phyloP scores from a whole-genome alignment of 1,139 yeast genomes.

The Nakaseomyces kungkrabaensis region DNA sequence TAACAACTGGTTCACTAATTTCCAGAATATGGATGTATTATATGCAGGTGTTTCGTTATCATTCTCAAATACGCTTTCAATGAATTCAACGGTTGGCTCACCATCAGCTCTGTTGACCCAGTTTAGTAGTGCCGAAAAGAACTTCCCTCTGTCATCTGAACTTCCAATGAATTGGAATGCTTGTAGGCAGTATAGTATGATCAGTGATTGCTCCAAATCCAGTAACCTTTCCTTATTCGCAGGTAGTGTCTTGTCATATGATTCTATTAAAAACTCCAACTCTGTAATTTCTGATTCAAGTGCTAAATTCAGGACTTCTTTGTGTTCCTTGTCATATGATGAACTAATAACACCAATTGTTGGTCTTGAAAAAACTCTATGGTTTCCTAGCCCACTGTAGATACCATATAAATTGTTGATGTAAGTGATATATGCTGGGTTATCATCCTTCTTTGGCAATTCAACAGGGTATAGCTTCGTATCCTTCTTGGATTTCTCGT shows the following conservation, averaged over 20 bases:
- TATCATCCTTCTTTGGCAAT: constrained; percentile 32
- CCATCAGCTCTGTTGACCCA: constrained; percentile 65
- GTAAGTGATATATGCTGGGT: constrained; percentile 32
- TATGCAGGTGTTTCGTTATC: constrained; percentile 3
- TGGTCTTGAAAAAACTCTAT: constrained; percentile 30
- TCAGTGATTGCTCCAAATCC: constrained; percentile 39
- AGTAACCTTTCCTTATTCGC: constrained; percentile 25
- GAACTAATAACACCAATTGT: constrained; percentile 32
- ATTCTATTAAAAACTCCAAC: constrained; percentile 29
- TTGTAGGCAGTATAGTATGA: constrained; percentile 48
- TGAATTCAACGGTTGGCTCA: constrained; percentile 43
- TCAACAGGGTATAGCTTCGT: constrained; percentile 33
- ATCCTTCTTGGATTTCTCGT: constrained; percentile 30
- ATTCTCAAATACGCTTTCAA: constrained; percentile 22
- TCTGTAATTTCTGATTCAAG: constrained; percentile 29
- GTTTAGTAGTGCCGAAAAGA: constrained; percentile 31
- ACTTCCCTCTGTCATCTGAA: constrained; percentile 30
- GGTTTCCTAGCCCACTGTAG: constrained; percentile 32
- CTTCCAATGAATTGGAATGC: constrained; percentile 43
- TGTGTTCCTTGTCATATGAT: constrained; percentile 28
- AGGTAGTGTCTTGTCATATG: not conserved
- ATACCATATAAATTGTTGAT: constrained; percentile 33
- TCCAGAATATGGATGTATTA: constrained; percentile 48
- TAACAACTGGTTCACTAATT: constrained; percentile 45
- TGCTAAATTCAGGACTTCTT: constrained; percentile 29